Evolutionary conservation across 164 flowering plant species (phyloP), one percentile per base, ranked within the genome.

Genomic region (Houttuynia cordata): DNA sequence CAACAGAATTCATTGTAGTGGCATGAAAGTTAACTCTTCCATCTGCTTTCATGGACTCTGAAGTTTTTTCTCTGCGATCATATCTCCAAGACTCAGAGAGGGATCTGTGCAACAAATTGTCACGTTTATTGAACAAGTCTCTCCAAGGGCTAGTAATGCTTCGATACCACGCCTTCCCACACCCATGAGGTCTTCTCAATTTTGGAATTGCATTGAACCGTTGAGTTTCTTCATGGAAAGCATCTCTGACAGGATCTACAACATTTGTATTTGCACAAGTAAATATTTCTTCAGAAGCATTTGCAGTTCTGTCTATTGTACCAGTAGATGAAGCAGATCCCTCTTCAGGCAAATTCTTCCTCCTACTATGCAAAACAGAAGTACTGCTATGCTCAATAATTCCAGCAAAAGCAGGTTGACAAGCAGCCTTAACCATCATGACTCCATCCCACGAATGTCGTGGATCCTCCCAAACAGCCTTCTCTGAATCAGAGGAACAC

Each of bases 71-170:
- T 49, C 42, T 56, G 22, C 25, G 65, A 55, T 15, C 18, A 41
- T 56, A 60, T 12, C 53, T 60, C 70, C 65, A 67, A 55, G 64
- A 67, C 45, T 61, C 70, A 18, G 70, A 67, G n/a, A 67, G 51
- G 41, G 65, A 67, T 15, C 70, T 64, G 53, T 67, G 50, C 23
- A 67, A 51, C 15, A 61, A 39, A 56, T 61, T 67, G 24, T 61
- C 65, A 24, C 64, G 64, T 61, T 61, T 67, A n/a, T 61, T 20
- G 21, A 56, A 45, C 10, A 67, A 56, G 18, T 61, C 64, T 23
- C 70, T 41, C 24, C 61, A 61, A 23, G 70, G 70, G 61, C 70
- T 67, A 54, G 64, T 61, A 23, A 67, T 21, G 39, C 37, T 61
- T 49, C 30, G 41, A 52, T 56, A 55, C 70, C 70, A 61, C 37